Percentiles rank a stretch among this genome's conserved stretches.
phyloP scores from a whole-genome alignment of 164 flowering plant genomes.

The Vitis vinifera region DNA sequence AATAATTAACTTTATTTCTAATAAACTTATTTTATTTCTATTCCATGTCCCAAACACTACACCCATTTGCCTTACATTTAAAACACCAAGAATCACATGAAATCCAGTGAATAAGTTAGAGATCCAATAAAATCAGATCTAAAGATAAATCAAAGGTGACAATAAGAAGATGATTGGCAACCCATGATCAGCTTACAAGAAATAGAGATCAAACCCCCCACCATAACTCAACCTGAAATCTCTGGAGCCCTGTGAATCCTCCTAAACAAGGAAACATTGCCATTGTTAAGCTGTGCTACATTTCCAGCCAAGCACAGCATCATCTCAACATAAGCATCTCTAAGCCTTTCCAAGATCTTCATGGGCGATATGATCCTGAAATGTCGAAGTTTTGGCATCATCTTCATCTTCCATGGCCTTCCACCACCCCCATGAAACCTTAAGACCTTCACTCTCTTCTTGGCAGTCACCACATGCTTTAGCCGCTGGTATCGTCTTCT shows the following conservation, averaged over 20 bases:
- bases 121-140: too few species aligned
- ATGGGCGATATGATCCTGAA: neutral
- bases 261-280: conserved; percentile 8
- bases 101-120: too few species aligned
- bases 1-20: too few species aligned
- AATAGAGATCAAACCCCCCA: neutral
- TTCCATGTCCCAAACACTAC: too few species aligned
- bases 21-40: too few species aligned
- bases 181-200: too few species aligned
- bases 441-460: neutral
- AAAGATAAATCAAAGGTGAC: too few species aligned
- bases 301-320: conserved; percentile 19
- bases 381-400: neutral
- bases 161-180: too few species aligned
- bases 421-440: neutral
- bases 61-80: too few species aligned
- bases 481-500: conserved; percentile 11
- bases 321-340: conserved; percentile 19
- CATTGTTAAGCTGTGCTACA: conserved; percentile 11
- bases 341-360: conserved; percentile 8
- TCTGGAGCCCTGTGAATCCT: neutral
- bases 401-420: neutral
- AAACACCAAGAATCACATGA: too few species aligned
- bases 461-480: neutral
- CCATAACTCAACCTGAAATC: neutral